Evolutionary conservation across 768 basidiomycete genomes (phyloP), one percentile per base, ranked within the genome.

Genomic region (Boletales sp.): DNA sequence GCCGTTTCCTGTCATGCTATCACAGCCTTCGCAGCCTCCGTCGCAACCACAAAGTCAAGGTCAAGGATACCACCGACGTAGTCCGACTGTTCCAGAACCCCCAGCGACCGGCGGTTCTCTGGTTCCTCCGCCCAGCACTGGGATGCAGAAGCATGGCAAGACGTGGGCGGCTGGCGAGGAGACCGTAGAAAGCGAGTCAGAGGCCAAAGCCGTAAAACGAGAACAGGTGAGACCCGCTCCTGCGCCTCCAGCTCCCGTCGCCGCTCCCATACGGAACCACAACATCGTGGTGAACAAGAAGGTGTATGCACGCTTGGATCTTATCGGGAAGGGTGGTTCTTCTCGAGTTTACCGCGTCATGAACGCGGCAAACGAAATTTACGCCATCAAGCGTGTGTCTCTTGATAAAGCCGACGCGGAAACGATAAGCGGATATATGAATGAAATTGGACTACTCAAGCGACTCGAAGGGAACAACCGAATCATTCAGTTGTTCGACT

Each of bases 261-360:
- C 57, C 2, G 57, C 39, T 40, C 63, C 73, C 3, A 50, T 72
- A 51, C 73, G 76, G 24, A 74, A 75, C 47, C 69, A 70, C 56
- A 69, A 70, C 35, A 69, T 68, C 35, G 60, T 66, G 40, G 66
- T 68, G 10, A 94, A 94, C 74, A 88, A 84, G 65, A 87, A 83
- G 59, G 68, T 78, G 0, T 97, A 97, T 55, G 85, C 85, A 27
- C 84, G 91, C 2, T 77, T 97, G 3, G 90, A 93, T 63, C 75
- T 90, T 70, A 84, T 98, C 47, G 95, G 95, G 36, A 90, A 86
- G 61, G 95, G 95, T 38, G 95, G 95, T 0, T 87, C 93, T 9
- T 97, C 94, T n/a, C 87, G 90, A 42, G 95, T 99, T 36, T 99
- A 86, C 67, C 87, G 92, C 19, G 94, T 97, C 8, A 76, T 97